phyloP scores from a whole-genome alignment of 2,329 filamentous ascomycete genomes.

The Alternaria hordeiaustralica region DNA sequence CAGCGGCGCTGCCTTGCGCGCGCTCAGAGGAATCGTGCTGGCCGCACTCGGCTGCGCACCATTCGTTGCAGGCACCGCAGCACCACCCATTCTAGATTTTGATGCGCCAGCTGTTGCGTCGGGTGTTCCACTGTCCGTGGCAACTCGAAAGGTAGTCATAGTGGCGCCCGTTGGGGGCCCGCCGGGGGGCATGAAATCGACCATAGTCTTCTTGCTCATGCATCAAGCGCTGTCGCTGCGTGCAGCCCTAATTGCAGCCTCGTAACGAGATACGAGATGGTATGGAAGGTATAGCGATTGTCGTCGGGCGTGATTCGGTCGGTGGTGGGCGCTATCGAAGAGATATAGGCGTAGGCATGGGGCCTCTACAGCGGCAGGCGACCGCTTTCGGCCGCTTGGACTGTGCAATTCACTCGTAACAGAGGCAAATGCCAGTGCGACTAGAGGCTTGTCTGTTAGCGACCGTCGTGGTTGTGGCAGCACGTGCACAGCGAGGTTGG shows the following conservation, averaged over 20 bases:
- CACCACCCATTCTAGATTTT: constrained; percentile 40
- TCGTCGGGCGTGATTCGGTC: constrained; percentile 9
- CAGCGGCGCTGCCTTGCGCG: constrained; percentile 70
- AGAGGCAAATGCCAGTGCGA: background rate
- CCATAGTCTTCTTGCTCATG: constrained; percentile 41
- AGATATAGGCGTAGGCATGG: constrained; percentile 42
- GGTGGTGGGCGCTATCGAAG: constrained; percentile 37
- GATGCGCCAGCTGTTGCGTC: constrained; percentile 31
- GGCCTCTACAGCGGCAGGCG: constrained; percentile 31
- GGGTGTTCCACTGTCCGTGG: constrained; percentile 34
- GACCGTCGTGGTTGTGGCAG: constrained; percentile 10
- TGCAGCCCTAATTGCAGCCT: constrained; percentile 8
- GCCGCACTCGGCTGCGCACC: constrained; percentile 49
- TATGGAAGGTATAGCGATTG: constrained; percentile 6
- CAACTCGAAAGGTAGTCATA: constrained; percentile 48
- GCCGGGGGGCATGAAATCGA: constrained; percentile 43
- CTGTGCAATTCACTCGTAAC: constrained; percentile 6
- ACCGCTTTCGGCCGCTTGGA: constrained; percentile 21
- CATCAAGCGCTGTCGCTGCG: constrained; percentile 28
- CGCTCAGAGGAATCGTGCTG: constrained; percentile 65
- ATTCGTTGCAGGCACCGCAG: constrained; percentile 28
- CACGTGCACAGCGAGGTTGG: constrained; percentile 12
- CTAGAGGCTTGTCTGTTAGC: background rate
- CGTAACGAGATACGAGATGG: constrained; percentile 16
- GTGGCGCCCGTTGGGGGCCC: constrained; percentile 44